Conservation (phyloP, 805 yeast species). For the Zygosaccharomyces siamensis region DNA sequence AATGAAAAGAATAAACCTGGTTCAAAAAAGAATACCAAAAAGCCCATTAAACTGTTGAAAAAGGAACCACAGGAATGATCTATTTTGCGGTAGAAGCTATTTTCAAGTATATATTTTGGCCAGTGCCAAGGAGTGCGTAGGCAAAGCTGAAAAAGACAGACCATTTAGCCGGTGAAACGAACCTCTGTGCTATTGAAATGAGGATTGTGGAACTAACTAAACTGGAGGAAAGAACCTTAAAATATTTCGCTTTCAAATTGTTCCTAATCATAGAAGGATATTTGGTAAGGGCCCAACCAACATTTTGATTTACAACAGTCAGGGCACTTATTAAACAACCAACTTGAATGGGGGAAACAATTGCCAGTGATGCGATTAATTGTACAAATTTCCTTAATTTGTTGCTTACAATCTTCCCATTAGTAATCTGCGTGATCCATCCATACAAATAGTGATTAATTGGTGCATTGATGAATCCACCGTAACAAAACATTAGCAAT, state of each 20-base stretch:
- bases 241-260: conserved; percentile 14
- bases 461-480: conserved; percentile 24
- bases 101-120: conserved; percentile 24
- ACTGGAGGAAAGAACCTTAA: conserved; percentile 19
- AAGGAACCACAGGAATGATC: conserved; percentile 7
- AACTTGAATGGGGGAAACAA: conserved; percentile 24
- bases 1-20: conserved; percentile 14
- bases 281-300: conserved; percentile 6
- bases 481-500: conserved; percentile 20
- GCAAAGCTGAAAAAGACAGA: conserved; percentile 26
- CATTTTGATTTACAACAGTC: conserved; percentile 16
- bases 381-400: conserved; percentile 18
- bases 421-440: conserved; percentile 16
- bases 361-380: conserved; percentile 17
- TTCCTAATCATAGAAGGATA: conserved; percentile 6
- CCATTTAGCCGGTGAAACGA: conserved; percentile 22
- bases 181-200: conserved; percentile 22
- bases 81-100: background rate
- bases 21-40: background rate
- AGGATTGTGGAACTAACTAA: conserved; percentile 19
- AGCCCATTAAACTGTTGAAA: conserved; percentile 5
- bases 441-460: conserved; percentile 22
- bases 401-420: conserved; percentile 6
- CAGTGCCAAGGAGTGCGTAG: conserved; percentile 20
- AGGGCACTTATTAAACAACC: conserved; percentile 17